phyloP scores from a whole-genome alignment of 495 filamentous ascomycete species.

The Lasiosphaeris hirsuta region DNA sequence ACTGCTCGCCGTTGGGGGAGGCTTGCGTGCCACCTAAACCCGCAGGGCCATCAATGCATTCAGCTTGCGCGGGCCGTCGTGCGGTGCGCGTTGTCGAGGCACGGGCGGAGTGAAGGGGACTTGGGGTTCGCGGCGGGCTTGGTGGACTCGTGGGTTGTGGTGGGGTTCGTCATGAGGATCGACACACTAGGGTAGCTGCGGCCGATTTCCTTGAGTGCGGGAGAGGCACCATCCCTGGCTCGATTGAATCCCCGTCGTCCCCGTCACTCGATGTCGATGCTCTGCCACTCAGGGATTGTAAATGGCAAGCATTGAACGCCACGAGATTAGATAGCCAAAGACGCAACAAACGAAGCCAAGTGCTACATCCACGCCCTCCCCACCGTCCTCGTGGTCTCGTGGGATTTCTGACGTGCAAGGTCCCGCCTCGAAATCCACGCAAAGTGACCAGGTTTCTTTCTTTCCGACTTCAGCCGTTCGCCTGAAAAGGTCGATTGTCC shows the following conservation, averaged over 20 bases:
- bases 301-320: slow-evolving; percentile 26
- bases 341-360: neutral
- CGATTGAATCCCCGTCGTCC: too few species aligned
- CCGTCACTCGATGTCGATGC: neutral
- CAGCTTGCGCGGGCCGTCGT: slow-evolving; percentile 4
- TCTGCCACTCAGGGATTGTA: slow-evolving; percentile 4
- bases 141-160: neutral
- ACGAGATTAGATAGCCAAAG: slow-evolving; percentile 27
- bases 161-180: slow-evolving; percentile 9
- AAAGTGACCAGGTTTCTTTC: too few species aligned
- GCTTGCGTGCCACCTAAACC: neutral
- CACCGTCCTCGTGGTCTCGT: neutral
- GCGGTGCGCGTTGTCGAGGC: neutral
- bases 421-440: too few species aligned
- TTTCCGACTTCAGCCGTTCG: slow-evolving; percentile 14
- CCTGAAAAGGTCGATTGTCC: slow-evolving; percentile 1
- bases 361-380: slow-evolving; percentile 8
- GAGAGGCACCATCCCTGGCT: too few species aligned
- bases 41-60: neutral
- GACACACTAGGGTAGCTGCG: neutral
- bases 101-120: neutral
- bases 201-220: neutral
- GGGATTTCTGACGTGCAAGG: neutral
- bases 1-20: neutral
- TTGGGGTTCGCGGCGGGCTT: slow-evolving; percentile 1